These are phyloP conservation scores for Erysimum pusillum DNA, from an alignment of 441 rosid genomes.

Conservation along the genomic window DNA sequence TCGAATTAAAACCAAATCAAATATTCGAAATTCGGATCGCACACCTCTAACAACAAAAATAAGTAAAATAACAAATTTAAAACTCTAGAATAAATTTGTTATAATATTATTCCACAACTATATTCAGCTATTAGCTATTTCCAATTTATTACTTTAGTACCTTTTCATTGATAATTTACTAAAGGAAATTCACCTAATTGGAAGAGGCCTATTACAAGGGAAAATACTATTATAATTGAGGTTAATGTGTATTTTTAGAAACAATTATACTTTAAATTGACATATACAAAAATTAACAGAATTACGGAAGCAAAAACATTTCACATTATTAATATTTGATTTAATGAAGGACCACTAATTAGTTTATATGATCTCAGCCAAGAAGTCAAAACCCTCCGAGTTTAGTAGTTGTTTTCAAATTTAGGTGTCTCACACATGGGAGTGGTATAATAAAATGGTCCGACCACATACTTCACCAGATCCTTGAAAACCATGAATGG, in stretches of 20 bases:
- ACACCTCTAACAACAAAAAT: background rate
- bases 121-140: background rate
- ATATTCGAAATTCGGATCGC: background rate
- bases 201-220: background rate
- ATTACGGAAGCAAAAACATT: slow-evolving; percentile 29
- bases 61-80: too few species aligned
- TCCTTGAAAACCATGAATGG: slow-evolving; percentile 61
- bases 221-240: slow-evolving; percentile 2
- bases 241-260: background rate
- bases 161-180: background rate
- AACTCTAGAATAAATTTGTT: too few species aligned
- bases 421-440: slow-evolving; percentile 78
- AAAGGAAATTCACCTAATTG: background rate
- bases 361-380: slow-evolving; percentile 4
- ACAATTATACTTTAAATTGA: slow-evolving; percentile 9
- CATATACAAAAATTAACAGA: slow-evolving; percentile 32
- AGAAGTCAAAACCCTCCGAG: slow-evolving; percentile 15
- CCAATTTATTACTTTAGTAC: background rate
- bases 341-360: slow-evolving; percentile 9
- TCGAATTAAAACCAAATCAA: background rate
- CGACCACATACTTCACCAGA: slow-evolving; percentile 52
- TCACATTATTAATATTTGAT: slow-evolving; percentile 5
- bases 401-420: slow-evolving; percentile 42
- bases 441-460: slow-evolving; percentile 68
- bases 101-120: background rate